Base-by-base conservation (phyloP, 2,329 filamentous ascomycete genomes). In the Sporothrix luriei region DNA sequence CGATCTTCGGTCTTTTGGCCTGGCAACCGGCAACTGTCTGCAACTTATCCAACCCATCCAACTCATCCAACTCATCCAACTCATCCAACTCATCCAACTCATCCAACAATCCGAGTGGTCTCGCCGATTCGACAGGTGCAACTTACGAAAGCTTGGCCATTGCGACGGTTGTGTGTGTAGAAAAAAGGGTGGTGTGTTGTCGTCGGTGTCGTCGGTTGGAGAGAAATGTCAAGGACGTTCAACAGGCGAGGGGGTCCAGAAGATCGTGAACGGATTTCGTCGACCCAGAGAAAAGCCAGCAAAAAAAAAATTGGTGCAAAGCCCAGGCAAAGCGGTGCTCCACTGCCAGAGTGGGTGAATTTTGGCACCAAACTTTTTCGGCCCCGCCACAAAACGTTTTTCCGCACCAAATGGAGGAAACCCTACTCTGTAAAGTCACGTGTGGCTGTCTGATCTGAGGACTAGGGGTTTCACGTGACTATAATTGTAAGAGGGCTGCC, bases 61-160 rank as follows among this genome's bases (percentile, higher is more conserved):
- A 9, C 33, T 33, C n/a, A n/a, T n/a, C 33, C 66, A 68, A 68
- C 21, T 55, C 52, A 24, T 55, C 29, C 29, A 33, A 33, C 29
- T 33, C 29, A 4, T n/a, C 3, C 29, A 33, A 33, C 29, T 33
- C 29, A n/a, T 6, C 29, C 3, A 33, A 33, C 29, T 6, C 33
- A 33, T 40, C 40, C 40, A 51, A 57, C 51, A 62, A 40, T 52
- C 24, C 16, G 51, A 9, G 9, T 52, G 52, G 40, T 46, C 29
- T 48, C 59, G 21, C 43, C 14, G 11, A 5, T 66, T 38, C 46
- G 33, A 21, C 9, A 59, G n/a, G 19, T 54, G 66, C 70, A 71
- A 87, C 86, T 83, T 84, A 88, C 86, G 85, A 87, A 76, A 84
- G 78, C 82, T 88, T 88, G 81, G 85, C 86, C 86, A 88, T 88